These are phyloP conservation scores for Phytophthora sp. DNA, from an alignment of 352 stramenopile species.

Conservation along the genomic window DNA sequence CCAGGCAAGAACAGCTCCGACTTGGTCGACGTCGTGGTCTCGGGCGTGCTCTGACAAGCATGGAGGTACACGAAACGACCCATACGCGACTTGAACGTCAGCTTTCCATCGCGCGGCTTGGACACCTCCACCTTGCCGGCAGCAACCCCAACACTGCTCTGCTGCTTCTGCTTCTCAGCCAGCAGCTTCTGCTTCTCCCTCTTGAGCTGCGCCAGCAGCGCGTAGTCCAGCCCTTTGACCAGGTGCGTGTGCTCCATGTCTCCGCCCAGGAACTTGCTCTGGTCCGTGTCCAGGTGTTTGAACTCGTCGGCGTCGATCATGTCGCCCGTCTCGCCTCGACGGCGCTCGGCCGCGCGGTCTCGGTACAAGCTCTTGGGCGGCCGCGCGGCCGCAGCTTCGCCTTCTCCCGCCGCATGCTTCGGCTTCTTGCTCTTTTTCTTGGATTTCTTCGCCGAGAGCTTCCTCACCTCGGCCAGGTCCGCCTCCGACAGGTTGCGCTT, in stretches of 20 bases:
- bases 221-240: constrained; percentile 90
- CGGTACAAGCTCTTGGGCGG: constrained; percentile 41
- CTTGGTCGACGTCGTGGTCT: constrained; percentile 17
- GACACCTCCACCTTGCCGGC: neutral
- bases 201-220: constrained; percentile 87
- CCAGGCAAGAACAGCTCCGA: constrained; percentile 80
- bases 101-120: constrained; percentile 23
- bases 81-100: constrained; percentile 68
- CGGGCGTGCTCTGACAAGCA: constrained; percentile 48
- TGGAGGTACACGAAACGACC: constrained; percentile 73
- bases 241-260: constrained; percentile 89
- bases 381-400: neutral
- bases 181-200: constrained; percentile 71
- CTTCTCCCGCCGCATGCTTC: constrained; percentile 18
- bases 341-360: constrained; percentile 73
- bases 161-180: constrained; percentile 37
- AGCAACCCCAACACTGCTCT: neutral
- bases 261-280: constrained; percentile 84
- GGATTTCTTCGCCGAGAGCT: constrained; percentile 63
- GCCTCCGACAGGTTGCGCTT: constrained; percentile 63
- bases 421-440: constrained; percentile 64
- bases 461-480: constrained; percentile 54
- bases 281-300: constrained; percentile 65
- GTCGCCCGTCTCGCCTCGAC: constrained; percentile 37
- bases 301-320: constrained; percentile 61